phyloP scores from a whole-genome alignment of 2,329 filamentous ascomycete species.

The Aspergillus ustus region DNA sequence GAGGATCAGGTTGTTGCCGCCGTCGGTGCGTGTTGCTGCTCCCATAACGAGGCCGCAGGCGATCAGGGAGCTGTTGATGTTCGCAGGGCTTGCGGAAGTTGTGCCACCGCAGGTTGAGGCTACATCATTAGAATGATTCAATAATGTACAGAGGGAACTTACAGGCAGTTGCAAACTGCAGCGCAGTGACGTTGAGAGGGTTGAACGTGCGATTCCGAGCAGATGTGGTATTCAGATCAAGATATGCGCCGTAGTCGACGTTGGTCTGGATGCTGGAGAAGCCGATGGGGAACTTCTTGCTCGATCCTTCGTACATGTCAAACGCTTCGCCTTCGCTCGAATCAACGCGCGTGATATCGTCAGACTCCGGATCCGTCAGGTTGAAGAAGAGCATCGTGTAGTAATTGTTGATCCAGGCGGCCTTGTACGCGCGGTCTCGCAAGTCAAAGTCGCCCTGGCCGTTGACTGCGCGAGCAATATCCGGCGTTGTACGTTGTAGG shows the following conservation, averaged over 20 bases:
- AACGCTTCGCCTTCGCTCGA: background rate
- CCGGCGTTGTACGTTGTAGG: background rate
- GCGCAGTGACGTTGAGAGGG: background rate
- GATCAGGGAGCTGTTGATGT: conserved; percentile 49
- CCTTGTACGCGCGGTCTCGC: conserved; percentile 47
- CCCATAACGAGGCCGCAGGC: conserved; percentile 49
- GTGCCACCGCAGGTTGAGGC: background rate
- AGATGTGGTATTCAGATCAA: conserved; percentile 10
- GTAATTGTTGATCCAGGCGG: conserved; percentile 50
- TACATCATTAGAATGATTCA: background rate
- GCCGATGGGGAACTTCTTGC: conserved; percentile 29
- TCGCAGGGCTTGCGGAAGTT: conserved; percentile 36
- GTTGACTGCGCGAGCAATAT: background rate
- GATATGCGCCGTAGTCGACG: conserved; percentile 15
- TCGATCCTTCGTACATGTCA: background rate
- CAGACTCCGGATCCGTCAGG: conserved; percentile 41
- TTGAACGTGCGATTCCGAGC: background rate
- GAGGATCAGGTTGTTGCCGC: conserved; percentile 39
- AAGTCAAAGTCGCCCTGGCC: conserved; percentile 40
- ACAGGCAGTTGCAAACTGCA: background rate
- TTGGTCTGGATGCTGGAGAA: conserved; percentile 12
- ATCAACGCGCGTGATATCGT: background rate
- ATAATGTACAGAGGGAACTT: background rate
- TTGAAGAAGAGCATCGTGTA: conserved; percentile 48
- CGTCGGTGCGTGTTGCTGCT: conserved; percentile 42